These are phyloP conservation scores for sorghum (Sorghum bicolor) DNA, from an alignment of 176 grass and related monocot genomes.

Conservation along the genomic window Sorghum_bicolor_NCBIv3 NC_012870.2:60960501-60961000, in stretches of 20 bases:
- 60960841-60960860: slow-evolving; percentile 54
- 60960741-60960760: slow-evolving; percentile 73
- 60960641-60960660: not conserved
- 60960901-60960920: slow-evolving; percentile 64
- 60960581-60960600: slow-evolving; percentile 5
- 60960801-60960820: slow-evolving; percentile 32
- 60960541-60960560: slow-evolving; percentile 4
- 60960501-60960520: slow-evolving; percentile 8
- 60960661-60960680: not conserved
- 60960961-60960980: not conserved
- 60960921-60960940: slow-evolving; percentile 47
- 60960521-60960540: not conserved
- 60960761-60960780: slow-evolving; percentile 53
- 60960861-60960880: slow-evolving; percentile 20
- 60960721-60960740: slow-evolving; percentile 75
- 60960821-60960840: slow-evolving; percentile 46
- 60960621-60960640: slow-evolving; percentile 8
- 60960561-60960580: slow-evolving; percentile 13
- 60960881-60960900: slow-evolving; percentile 37
- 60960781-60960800: slow-evolving; percentile 32
- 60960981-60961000: slow-evolving; percentile 19
- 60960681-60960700: slow-evolving; percentile 40
- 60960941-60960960: slow-evolving; percentile 22
- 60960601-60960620: slow-evolving; percentile 6
- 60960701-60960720: slow-evolving; percentile 68